Conservation (phyloP, 331 rosid genomes). For the Malus hybrid region DNA sequence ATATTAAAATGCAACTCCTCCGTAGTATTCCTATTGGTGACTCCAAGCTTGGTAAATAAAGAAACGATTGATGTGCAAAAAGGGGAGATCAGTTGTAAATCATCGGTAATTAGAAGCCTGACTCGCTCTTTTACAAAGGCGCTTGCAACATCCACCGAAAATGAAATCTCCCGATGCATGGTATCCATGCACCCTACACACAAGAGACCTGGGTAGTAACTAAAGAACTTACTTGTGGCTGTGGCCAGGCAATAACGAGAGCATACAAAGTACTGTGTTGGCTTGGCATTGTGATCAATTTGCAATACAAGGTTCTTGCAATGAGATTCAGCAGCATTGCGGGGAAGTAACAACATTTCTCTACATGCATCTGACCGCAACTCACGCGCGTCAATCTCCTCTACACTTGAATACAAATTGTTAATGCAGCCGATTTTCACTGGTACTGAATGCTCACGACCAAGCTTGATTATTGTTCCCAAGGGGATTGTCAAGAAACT, state of each 20-base stretch:
- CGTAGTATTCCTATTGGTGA: neutral
- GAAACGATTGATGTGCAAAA: neutral
- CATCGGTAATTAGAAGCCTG: neutral
- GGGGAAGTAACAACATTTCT: conserved; percentile 8
- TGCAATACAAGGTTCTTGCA: neutral
- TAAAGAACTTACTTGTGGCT: neutral
- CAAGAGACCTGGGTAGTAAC: neutral
- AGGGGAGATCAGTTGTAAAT: neutral
- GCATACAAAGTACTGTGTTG: neutral
- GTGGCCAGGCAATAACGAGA: neutral
- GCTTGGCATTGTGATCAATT: neutral
- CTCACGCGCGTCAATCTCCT: neutral
- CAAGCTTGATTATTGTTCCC: conserved; percentile 6
- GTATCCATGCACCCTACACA: no score
- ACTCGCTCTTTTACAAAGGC: neutral
- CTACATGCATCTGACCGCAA: neutral
- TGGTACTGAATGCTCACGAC: neutral
- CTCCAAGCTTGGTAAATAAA: neutral
- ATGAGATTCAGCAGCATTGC: neutral
- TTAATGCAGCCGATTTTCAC: conserved; percentile 3
- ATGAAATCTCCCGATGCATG: neutral
- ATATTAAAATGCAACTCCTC: neutral
- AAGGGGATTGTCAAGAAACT: conserved; percentile 9
- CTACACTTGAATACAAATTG: conserved; percentile 12
- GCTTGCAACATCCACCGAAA: neutral